These are phyloP conservation scores for Trichophyton mentagrophytes DNA, from an alignment of 2,329 filamentous ascomycete species.

Conservation along the genomic window DNA sequence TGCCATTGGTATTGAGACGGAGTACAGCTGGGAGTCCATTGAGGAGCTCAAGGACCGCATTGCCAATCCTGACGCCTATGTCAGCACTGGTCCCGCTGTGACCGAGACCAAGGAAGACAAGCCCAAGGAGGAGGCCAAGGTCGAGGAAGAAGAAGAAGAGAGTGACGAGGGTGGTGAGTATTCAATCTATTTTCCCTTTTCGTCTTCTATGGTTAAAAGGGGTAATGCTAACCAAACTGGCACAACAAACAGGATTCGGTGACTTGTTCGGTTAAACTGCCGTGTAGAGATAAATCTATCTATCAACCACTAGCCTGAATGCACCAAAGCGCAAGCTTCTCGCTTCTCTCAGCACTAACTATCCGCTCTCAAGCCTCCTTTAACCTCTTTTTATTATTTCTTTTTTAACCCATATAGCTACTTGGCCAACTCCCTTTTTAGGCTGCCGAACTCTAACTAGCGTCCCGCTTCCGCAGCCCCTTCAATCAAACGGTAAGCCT, in stretches of 20 bases:
- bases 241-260: slow-evolving; percentile 48
- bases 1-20: slow-evolving; percentile 77
- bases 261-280: slow-evolving; percentile 59
- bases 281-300: slow-evolving; percentile 13
- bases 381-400: slow-evolving; percentile 17
- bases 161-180: slow-evolving; percentile 44
- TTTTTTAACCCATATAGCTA: slow-evolving; percentile 18
- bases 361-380: no score
- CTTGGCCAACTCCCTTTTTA: slow-evolving; percentile 14
- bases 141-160: slow-evolving; percentile 53
- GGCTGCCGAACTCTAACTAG: slow-evolving; percentile 5
- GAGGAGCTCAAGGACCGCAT: slow-evolving; percentile 99
- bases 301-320: not conserved
- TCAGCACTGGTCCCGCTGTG: slow-evolving; percentile 62
- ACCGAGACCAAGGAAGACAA: slow-evolving; percentile 41
- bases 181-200: not conserved
- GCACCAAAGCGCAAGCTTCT: slow-evolving; percentile 10
- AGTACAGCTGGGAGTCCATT: slow-evolving; percentile 89
- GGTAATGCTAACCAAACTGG: not conserved
- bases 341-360: no score
- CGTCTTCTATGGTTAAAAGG: not conserved
- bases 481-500: not conserved
- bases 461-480: not conserved
- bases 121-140: slow-evolving; percentile 49
- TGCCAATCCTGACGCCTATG: slow-evolving; percentile 95